Percentiles rank a stretch among this genome's conserved stretches.
phyloP scores from a whole-genome alignment of 2,329 filamentous ascomycete species.

The Hortaea sp. region DNA sequence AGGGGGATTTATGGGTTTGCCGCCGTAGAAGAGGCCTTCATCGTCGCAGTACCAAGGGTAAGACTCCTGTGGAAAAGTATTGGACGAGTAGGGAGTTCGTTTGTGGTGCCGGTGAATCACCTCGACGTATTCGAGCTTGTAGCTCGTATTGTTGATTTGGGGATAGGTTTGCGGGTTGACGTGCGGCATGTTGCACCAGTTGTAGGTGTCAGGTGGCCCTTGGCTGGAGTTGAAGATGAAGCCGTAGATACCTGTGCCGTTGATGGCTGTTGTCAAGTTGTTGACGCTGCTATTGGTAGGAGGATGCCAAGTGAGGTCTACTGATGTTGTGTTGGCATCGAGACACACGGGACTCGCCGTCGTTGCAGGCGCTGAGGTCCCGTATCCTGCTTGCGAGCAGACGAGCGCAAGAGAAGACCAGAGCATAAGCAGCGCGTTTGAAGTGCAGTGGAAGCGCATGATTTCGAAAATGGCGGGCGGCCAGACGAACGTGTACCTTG shows the following conservation, averaged over 20 bases:
- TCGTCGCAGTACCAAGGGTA: conserved; percentile 64
- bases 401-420: conserved; percentile 1
- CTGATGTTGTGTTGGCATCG: conserved; percentile 8
- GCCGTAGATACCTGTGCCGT: conserved; percentile 55
- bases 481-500: conserved; percentile 15
- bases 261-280: conserved; percentile 48
- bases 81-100: conserved; percentile 67
- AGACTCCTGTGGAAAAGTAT: conserved; percentile 64
- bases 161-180: conserved; percentile 58
- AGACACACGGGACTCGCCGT: background rate
- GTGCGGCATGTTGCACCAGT: conserved; percentile 85
- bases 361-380: background rate
- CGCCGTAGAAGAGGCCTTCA: conserved; percentile 60
- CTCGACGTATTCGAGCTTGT: conserved; percentile 64
- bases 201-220: conserved; percentile 54
- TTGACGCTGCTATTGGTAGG: conserved; percentile 50
- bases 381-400: background rate
- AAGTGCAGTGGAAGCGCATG: conserved; percentile 19
- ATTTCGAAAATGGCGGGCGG: conserved; percentile 17
- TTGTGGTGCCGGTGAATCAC: conserved; percentile 80
- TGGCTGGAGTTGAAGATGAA: conserved; percentile 60
- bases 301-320: conserved; percentile 47
- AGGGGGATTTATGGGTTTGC: conserved; percentile 41
- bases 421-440: conserved; percentile 12
- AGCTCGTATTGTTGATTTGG: conserved; percentile 40